Conservation (phyloP, 768 basidiomycete genomes). For the Calocybe gangraenosa region DNA sequence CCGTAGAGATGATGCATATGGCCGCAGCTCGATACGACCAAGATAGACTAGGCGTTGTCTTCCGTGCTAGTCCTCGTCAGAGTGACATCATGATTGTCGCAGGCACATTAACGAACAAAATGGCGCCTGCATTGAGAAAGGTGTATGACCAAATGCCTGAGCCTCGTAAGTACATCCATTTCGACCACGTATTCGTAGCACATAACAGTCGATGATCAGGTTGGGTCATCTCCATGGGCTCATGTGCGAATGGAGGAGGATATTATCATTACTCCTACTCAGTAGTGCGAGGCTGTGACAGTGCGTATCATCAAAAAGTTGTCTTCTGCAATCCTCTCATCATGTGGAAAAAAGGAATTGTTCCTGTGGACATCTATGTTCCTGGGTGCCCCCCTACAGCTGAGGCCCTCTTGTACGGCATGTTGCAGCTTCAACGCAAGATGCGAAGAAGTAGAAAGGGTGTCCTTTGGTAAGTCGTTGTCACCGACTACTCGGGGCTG, state of each 20-base stretch:
- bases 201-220: conserved; percentile 52
- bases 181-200: conserved; percentile 1
- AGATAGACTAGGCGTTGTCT: conserved; percentile 94
- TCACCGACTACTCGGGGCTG: neutral
- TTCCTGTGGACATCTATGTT: conserved; percentile 98
- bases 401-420: conserved; percentile 95
- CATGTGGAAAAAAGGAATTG: conserved; percentile 58
- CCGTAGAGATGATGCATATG: conserved; percentile 99
- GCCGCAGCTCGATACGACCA: conserved; percentile 98
- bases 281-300: conserved; percentile 96
- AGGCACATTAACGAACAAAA: conserved; percentile 98
- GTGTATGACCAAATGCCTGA: conserved; percentile 99
- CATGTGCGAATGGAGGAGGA: conserved; percentile 97
- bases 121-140: conserved; percentile 96
- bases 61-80: conserved; percentile 98
- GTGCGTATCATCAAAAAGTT: conserved; percentile 38
- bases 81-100: conserved; percentile 99
- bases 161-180: conserved; percentile 55
- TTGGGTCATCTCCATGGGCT: conserved; percentile 99
- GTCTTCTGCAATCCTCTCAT: conserved; percentile 7
- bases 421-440: conserved; percentile 96
- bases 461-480: conserved; percentile 68
- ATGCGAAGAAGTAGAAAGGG: conserved; percentile 87
- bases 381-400: conserved; percentile 94
- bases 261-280: conserved; percentile 99